These are phyloP conservation scores for Ogataea methanolica DNA, from an alignment of 805 yeast species.

Conservation along the genomic window DNA sequence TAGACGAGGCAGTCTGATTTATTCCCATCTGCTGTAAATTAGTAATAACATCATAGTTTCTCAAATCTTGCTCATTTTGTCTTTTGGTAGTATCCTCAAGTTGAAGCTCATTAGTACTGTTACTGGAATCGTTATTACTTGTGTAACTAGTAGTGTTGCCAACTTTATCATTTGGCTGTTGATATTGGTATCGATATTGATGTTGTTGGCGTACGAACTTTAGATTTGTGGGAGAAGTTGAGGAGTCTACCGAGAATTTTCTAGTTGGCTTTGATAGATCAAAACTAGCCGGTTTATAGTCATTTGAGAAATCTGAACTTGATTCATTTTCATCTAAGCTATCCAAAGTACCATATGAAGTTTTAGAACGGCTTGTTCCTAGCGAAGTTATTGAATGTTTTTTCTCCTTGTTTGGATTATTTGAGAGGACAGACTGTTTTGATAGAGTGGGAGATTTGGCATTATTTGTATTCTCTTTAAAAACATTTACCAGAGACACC, in stretches of 20 bases:
- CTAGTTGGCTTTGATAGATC: slow-evolving; percentile 39
- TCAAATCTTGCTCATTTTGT: too few relatives aligned
- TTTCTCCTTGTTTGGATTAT: neutral
- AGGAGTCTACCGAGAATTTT: slow-evolving; percentile 25
- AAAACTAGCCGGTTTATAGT: slow-evolving; percentile 43
- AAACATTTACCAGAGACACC: slow-evolving; percentile 34
- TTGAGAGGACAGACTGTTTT: neutral
- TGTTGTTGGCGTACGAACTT: slow-evolving; percentile 2
- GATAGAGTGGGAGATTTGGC: neutral
- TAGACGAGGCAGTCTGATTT: too few relatives aligned
- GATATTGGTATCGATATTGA: slow-evolving; percentile 1
- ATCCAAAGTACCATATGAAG: slow-evolving; percentile 14
- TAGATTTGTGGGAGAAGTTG: slow-evolving; percentile 6
- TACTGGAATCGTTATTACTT: neutral
- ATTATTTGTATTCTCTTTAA: slow-evolving; percentile 10
- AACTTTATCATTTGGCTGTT: neutral
- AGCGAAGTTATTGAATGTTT: slow-evolving; percentile 8
- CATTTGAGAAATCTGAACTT: neutral
- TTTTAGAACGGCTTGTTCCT: slow-evolving; percentile 5
- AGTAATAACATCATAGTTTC: too few relatives aligned
- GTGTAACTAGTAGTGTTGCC: neutral
- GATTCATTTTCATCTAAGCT: slow-evolving; percentile 15
- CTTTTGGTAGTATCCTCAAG: too few relatives aligned
- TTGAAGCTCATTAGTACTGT: too few relatives aligned
- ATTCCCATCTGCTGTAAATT: too few relatives aligned